Percentiles rank a stretch among this genome's conserved stretches.
phyloP scores from a whole-genome alignment of 1,284 basidiomycete genomes.

The Cryptococcus neoformans region DNA sequence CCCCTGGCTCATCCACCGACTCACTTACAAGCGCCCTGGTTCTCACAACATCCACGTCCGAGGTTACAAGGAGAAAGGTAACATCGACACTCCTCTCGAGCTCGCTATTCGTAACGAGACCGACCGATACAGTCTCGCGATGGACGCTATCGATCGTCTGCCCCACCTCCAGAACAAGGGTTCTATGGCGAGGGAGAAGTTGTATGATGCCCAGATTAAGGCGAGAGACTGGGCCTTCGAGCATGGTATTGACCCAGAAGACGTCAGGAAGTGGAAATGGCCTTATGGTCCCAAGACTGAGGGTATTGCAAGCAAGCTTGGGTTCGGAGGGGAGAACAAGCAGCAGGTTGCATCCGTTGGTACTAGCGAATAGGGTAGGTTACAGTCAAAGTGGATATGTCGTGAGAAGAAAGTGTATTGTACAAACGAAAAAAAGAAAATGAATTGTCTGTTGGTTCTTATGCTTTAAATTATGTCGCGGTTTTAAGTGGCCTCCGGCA shows the following conservation, averaged over 20 bases:
- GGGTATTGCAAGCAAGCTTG: conserved; percentile 11
- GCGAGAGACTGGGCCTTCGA: conserved; percentile 30
- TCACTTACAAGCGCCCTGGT: conserved; percentile 34
- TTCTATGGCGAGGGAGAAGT: conserved; percentile 28
- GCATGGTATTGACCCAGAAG: conserved; percentile 27
- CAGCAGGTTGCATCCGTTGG: conserved; percentile 18
- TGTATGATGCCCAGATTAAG: conserved; percentile 27
- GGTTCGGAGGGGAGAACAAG: conserved; percentile 9
- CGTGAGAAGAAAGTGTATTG: too few species aligned
- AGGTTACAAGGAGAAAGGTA: conserved; percentile 40
- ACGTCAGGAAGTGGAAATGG: conserved; percentile 28
- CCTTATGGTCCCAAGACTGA: conserved; percentile 10
- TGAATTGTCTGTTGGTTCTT: too few species aligned
- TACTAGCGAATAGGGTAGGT: conserved; percentile 13
- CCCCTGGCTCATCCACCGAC: conserved; percentile 38
- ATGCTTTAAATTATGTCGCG: too few species aligned
- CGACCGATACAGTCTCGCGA: conserved; percentile 37
- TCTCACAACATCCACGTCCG: conserved; percentile 35
- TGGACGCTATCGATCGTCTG: conserved; percentile 39
- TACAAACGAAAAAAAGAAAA: too few species aligned
- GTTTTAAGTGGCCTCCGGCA: too few species aligned
- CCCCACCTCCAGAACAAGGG: conserved; percentile 26
- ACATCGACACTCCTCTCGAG: conserved; percentile 36
- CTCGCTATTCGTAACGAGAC: conserved; percentile 39
- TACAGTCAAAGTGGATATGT: too few species aligned